Base-by-base conservation (phyloP, 164 flowering plant genomes). In the Berberis vulgaris region DNA sequence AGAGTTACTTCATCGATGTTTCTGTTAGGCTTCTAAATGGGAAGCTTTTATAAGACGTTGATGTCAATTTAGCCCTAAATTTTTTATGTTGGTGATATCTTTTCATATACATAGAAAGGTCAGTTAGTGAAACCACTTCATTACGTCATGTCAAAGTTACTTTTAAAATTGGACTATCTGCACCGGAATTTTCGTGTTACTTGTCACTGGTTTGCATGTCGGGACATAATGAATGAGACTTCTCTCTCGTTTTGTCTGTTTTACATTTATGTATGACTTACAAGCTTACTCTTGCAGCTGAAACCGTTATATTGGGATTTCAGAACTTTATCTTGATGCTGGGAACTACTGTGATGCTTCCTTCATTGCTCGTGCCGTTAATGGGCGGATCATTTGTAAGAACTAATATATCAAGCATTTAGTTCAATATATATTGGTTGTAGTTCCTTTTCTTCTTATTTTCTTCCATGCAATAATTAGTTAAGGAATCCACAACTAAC, bases 301-400 rank as follows among this genome's bases (percentile, higher is more conserved):
- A 95, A 80, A 88, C 97, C 45, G 70, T 95, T 57, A 7, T 86
- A 61, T 74, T 95, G 72, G 99, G 90, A 62, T 91, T 95, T 77
- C 99, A 95, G 71, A 91, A 95, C 75, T 95, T 91, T 84, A 88
- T 95, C 57, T 54, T 95, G 77, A 84, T 88, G 86, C 73, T 95
- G 69, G 99, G 99, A 39, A 86, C 96, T 47, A 87, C 85, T 71
- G 97, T 89, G 7, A 89, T 95, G 94, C 89, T 95, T 64, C 97
- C 99, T 10, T 63, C 97, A 0, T 4, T 78, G n/a, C 84, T 95
- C 5, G 99, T 95, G 13, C 96, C 90, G 1, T 47, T 76, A 60
- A 95, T 95, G 99, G 99, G 97, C 49, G 97, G 99, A 71, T 72
- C 72, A 53, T 76, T 84, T 76, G 99, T 94, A 82, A 84, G 99